Evolutionary conservation across 345 rosid genomes (phyloP), one percentile per base, ranked within the genome.

Genomic region (Eucalyptus virginea): DNA sequence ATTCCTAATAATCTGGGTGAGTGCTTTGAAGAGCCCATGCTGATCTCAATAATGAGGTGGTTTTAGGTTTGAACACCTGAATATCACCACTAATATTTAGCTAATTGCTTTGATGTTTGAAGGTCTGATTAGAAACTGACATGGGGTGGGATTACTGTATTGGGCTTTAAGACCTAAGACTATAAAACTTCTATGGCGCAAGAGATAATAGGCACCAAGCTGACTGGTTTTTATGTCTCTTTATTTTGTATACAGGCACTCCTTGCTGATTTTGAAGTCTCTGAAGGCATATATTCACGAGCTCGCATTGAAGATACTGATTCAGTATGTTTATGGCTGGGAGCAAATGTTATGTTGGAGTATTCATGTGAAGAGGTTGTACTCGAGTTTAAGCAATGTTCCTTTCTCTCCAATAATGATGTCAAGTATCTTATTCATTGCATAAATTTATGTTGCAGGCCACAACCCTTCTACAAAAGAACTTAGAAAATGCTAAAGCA

Each of bases 281-380:
- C 99, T 85, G 99, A 98, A 94, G 99, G 99, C 93, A 98, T 98
- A 72, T 72, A 72, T 72, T 72, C 81, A 37, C 81, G 81, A 19
- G 81, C 99, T 91, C 47, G 91, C 87, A 94, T 97, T 90, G 95
- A 95, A 90, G 95, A 96, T 88, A 88, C 92, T 6, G 98, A 96
- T 90, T 96, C 98, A 4, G 99, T 98, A 48, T 97, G 99, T 92
- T 92, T 98, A 91, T 98, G 99, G 99, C 95, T 98, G 51, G 99
- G 99, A 91, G 99, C 99, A 89, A 98, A 98, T 92, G 99, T 98
- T 91, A 98, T 98, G 99, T 94, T 98, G 93, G 99, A 98, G 93
- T 97, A 98, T 92, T 96, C 99, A 88, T 93, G 95, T 56, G 98
- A 94, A 89, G 99, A 98, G 99, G 99, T 97, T 88, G 26, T 21